These are phyloP conservation scores for Penicillium sp. DNA, from an alignment of 2,329 filamentous ascomycete genomes.

Conservation along the genomic window DNA sequence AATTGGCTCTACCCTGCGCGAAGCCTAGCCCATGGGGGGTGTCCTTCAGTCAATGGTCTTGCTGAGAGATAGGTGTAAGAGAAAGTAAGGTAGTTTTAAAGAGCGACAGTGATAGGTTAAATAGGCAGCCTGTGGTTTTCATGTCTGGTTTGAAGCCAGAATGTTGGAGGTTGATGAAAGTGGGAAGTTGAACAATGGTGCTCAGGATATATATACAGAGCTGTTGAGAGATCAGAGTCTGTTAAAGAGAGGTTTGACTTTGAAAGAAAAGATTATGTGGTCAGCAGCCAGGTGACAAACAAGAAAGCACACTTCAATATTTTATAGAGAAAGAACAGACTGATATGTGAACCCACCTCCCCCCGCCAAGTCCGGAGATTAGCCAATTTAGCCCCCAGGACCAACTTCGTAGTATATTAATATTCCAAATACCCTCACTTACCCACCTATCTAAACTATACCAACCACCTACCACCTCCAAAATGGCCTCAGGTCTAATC, in stretches of 20 bases:
- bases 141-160: no score
- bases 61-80: not conserved
- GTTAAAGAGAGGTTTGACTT: not conserved
- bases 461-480: not conserved
- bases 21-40: no score
- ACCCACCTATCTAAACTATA: not conserved
- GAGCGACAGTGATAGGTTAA: not conserved
- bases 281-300: no score
- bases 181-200: not conserved
- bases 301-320: no score
- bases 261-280: not conserved
- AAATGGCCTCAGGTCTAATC: slow-evolving; percentile 20
- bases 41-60: not conserved
- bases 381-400: not conserved
- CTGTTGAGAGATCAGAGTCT: not conserved
- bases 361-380: not conserved
- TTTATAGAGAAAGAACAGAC: not conserved
- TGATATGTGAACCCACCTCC: no score
- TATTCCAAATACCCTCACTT: no score
- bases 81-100: not conserved
- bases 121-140: not conserved
- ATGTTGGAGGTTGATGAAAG: not conserved
- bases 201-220: not conserved
- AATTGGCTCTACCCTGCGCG: no score
- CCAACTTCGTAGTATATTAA: no score